A percentile compares a stretch with the other conserved stretches of the same genome.
These are phyloP conservation scores for Akanthomyces uredinophilus DNA, from an alignment of 2,329 filamentous ascomycete genomes.

Conservation along the genomic window DNA sequence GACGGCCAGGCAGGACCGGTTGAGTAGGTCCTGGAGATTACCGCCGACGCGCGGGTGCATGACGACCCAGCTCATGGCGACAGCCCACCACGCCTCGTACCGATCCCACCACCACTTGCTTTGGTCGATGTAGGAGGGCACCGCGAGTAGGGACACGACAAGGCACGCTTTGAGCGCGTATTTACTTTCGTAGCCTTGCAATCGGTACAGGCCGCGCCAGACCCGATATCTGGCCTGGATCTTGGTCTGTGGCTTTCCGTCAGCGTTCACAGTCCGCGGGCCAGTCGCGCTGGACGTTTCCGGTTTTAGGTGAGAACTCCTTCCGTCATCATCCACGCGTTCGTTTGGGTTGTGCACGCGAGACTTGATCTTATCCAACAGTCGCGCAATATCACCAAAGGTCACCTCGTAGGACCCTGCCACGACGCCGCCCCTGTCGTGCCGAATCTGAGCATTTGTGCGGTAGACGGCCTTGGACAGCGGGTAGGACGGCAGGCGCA, in stretches of 20 bases:
- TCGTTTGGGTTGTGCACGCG: conserved; percentile 29
- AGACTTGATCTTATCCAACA: conserved; percentile 40
- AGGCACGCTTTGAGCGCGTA: conserved; percentile 54
- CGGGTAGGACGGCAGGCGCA: conserved; percentile 50
- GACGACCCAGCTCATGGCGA: conserved; percentile 53
- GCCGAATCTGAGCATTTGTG: conserved; percentile 52
- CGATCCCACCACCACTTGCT: conserved; percentile 49
- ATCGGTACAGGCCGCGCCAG: conserved; percentile 45
- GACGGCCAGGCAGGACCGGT: conserved; percentile 42
- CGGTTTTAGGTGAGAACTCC: not conserved
- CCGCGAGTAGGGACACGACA: conserved; percentile 44
- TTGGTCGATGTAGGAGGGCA: conserved; percentile 47
- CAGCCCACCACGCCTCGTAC: conserved; percentile 54
- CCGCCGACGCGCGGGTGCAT: conserved; percentile 47
- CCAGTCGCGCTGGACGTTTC: conserved; percentile 15
- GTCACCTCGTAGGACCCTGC: conserved; percentile 45
- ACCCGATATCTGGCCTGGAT: conserved; percentile 39
- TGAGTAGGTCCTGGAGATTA: conserved; percentile 53
- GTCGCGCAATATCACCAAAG: conserved; percentile 37
- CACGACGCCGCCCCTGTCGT: conserved; percentile 54
- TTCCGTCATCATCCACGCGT: not conserved
- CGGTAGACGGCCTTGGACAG: conserved; percentile 48
- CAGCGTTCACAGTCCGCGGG: conserved; percentile 8
- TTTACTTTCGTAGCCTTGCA: conserved; percentile 53
- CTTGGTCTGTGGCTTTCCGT: conserved; percentile 25